phyloP scores from a whole-genome alignment of 805 yeast species.

The Millerago galiae region DNA sequence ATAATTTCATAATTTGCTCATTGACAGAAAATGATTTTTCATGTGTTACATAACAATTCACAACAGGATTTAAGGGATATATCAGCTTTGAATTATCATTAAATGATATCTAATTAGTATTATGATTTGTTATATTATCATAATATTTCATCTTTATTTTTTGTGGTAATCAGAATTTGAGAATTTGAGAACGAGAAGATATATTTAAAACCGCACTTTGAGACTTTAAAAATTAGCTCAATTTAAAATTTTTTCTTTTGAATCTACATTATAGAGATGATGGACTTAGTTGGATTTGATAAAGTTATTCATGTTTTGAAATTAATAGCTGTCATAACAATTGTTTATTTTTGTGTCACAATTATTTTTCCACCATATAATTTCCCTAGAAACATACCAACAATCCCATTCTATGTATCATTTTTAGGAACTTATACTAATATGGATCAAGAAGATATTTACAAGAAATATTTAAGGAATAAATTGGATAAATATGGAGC shows the following conservation, averaged over 20 bases:
- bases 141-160: no score
- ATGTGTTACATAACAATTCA: not conserved
- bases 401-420: constrained; percentile 54
- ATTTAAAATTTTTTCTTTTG: no score
- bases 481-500: constrained; percentile 49
- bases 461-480: constrained; percentile 33
- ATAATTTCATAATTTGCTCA: not conserved
- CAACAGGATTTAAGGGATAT: no score
- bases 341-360: constrained; percentile 5
- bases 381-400: constrained; percentile 49
- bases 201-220: not conserved
- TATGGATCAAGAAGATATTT: constrained; percentile 45
- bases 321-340: not conserved
- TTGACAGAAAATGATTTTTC: no score
- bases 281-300: not conserved
- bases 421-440: constrained; percentile 38
- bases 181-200: not conserved
- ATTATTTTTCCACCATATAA: constrained; percentile 38
- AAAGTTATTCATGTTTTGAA: constrained; percentile 1
- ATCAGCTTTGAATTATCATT: no score
- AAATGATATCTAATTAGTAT: no score
- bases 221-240: no score
- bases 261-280: not conserved
- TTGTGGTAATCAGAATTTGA: not conserved
- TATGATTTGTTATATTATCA: no score